Base-by-base conservation (phyloP, 1,284 basidiomycete species). In the Mycosarcoma maydis region DNA sequence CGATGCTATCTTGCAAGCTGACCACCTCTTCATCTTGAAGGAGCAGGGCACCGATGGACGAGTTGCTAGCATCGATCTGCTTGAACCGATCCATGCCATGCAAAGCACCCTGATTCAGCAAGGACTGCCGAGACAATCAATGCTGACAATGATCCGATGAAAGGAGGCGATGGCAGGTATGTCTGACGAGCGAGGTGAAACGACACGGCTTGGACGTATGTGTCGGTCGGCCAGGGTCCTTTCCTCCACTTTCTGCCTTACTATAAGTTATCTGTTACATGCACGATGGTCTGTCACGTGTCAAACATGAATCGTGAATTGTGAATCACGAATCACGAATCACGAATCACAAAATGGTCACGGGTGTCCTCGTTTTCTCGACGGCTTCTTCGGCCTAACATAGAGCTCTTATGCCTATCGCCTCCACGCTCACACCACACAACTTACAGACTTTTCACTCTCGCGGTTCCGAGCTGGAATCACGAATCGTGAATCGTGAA, bases 71-170 rank as follows among this genome's bases (percentile, higher is more conserved):
- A 50, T 65, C 62, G 55, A 78, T 61, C 56, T 72, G 75, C 44
- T 54, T 60, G 58, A 77, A 77, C 30, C 75, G 68, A 47, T 77
- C 73, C 75, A 77, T 77, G 47, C 33, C 59, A 48, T 52, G 52
- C 48, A 40, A 26, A 17, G 23, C n/a, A 20, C 17, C 27, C 26
- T n/a, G 22, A 20, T 11, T 33, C 39, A 34, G 33, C 13, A 16
- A 2, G 9, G 9, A 8, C 4, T 30, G 9, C 29, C 29, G 29
- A 30, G 29, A 30, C 41, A 13, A 29, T 7, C 33, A 36, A 41
- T 26, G 30, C 10, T 24, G 22, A 13, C 14, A 8, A 10, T 10
- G 29, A 30, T 30, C 9, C 9, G 9, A 30, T n/a, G 29, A 30
- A 16, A 34, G 33, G 33, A 16, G 13, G 33, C 9, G 29, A 30